Evolutionary conservation across 441 rosid genomes (phyloP).

Genomic region (Adansonia gregorii): DNA sequence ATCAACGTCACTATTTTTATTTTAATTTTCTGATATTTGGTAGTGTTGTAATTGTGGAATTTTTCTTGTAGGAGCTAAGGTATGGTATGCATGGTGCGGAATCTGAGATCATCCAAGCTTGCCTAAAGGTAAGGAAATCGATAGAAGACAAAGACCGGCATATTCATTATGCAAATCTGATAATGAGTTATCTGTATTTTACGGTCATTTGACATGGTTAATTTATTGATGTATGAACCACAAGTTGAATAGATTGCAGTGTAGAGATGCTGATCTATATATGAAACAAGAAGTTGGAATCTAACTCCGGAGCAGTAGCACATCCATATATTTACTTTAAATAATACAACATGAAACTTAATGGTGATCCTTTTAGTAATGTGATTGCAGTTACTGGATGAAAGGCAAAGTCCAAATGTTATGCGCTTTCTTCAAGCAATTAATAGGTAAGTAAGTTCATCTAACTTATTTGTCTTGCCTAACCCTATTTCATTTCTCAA

Average conservation of each 20-base stretch:
- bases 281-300: conserved; percentile 17
- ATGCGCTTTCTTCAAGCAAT: conserved; percentile 77
- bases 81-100: conserved; percentile 40
- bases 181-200: neutral
- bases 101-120: conserved; percentile 34
- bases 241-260: neutral
- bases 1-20: neutral
- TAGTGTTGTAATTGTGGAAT: conserved; percentile 23
- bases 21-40: neutral
- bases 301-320: neutral
- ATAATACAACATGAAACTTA: neutral
- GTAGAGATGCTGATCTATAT: conserved; percentile 8
- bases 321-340: neutral
- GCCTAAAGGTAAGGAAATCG: conserved; percentile 47
- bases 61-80: conserved; percentile 47
- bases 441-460: conserved; percentile 64
- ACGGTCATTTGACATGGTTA: neutral
- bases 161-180: neutral
- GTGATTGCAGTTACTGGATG: conserved; percentile 64
- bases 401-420: conserved; percentile 76
- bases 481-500: neutral
- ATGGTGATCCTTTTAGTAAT: conserved; percentile 11
- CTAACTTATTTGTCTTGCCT: conserved; percentile 1
- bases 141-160: neutral
- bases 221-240: conserved; percentile 6